These are phyloP conservation scores for Pythium myriotylum DNA, from an alignment of 352 stramenopile genomes.

Conservation along the genomic window DNA sequence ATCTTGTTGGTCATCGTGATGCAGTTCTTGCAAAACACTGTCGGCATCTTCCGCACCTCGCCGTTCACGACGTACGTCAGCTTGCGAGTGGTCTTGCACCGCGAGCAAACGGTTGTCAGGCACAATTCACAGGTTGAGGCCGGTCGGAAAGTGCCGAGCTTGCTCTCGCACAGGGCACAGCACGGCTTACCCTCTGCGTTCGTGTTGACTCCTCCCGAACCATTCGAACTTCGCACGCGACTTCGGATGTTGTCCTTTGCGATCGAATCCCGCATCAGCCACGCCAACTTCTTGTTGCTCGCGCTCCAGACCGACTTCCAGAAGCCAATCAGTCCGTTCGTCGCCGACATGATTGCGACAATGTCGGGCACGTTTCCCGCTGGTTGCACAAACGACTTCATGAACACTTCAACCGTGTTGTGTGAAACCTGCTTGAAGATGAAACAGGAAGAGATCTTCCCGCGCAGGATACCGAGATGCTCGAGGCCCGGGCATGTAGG, in stretches of 20 bases:
- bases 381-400: slow-evolving; percentile 47
- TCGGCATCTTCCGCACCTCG: slow-evolving; percentile 2
- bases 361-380: slow-evolving; percentile 20
- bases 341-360: slow-evolving; percentile 26
- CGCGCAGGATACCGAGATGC: slow-evolving; percentile 42
- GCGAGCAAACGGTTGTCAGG: background rate
- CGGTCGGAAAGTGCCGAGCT: slow-evolving; percentile 1
- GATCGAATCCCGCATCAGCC: slow-evolving; percentile 7
- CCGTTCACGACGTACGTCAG: slow-evolving; percentile 1
- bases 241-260: background rate
- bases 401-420: slow-evolving; percentile 49
- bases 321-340: slow-evolving; percentile 25
- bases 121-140: slow-evolving; percentile 8
- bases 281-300: slow-evolving; percentile 31
- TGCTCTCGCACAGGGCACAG: slow-evolving; percentile 6
- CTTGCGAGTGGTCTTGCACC: slow-evolving; percentile 16
- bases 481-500: slow-evolving; percentile 30
- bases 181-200: background rate
- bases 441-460: slow-evolving; percentile 48
- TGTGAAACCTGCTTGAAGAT: slow-evolving; percentile 34
- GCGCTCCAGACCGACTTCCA: slow-evolving; percentile 29
- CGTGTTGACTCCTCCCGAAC: background rate
- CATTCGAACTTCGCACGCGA: no score
- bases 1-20: slow-evolving; percentile 6
- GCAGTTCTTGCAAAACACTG: slow-evolving; percentile 17